phyloP scores from a whole-genome alignment of 2,329 filamentous ascomycete species.

The Colletotrichum lentis region DNA sequence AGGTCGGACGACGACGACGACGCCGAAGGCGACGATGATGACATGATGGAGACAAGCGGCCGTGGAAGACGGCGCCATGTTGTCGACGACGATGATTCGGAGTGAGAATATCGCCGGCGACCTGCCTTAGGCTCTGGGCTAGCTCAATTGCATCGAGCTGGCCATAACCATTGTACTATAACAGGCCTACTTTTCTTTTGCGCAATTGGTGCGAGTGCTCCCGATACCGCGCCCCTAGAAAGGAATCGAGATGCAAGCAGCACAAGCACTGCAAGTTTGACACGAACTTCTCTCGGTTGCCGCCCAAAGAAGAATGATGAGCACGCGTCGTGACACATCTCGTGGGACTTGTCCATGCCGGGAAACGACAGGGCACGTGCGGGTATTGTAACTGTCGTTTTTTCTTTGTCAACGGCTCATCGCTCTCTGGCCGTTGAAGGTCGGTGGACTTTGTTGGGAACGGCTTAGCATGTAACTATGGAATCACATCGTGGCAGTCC shows the following conservation, averaged over 20 bases:
- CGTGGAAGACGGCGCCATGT: conserved; percentile 63
- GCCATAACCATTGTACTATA: conserved; percentile 18
- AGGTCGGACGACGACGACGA: conserved; percentile 60
- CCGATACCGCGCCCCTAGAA: not conserved
- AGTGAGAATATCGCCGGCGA: conserved; percentile 40
- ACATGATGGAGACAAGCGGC: conserved; percentile 51
- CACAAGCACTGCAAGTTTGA: not conserved
- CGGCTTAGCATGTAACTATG: not conserved
- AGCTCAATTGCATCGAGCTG: not conserved
- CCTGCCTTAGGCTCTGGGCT: no score
- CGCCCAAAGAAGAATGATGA: not conserved
- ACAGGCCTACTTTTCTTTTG: conserved; percentile 12
- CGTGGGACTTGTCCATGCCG: conserved; percentile 2
- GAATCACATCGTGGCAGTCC: not conserved
- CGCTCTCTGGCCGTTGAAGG: conserved; percentile 13
- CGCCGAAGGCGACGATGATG: conserved; percentile 60
- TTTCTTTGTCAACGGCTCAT: conserved; percentile 33
- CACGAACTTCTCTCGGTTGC: not conserved
- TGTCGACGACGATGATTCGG: conserved; percentile 69
- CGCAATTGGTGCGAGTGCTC: not conserved
- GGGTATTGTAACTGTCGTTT: not conserved
- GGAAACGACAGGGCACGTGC: conserved; percentile 30
- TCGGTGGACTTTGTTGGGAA: conserved; percentile 29
- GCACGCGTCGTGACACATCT: not conserved
- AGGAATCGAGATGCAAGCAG: not conserved